Evolutionary conservation across 2,329 filamentous ascomycete genomes (phyloP).

Genomic region (Alternaria sp.): DNA sequence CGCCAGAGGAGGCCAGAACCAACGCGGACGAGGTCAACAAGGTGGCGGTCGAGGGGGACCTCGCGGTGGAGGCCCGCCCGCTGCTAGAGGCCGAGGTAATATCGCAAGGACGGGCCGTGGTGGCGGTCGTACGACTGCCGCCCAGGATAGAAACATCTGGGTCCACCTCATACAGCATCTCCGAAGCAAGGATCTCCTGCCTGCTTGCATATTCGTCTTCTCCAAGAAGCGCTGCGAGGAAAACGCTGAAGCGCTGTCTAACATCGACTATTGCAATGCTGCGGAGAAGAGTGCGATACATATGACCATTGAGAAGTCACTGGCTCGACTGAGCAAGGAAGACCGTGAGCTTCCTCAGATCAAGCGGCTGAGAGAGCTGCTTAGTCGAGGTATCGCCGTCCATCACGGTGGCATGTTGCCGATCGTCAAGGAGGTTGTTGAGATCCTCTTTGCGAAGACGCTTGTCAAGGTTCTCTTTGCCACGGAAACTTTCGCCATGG

Average conservation of each 20-base stretch:
- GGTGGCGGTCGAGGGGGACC: slow-evolving; percentile 55
- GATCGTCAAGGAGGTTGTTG: slow-evolving; percentile 97
- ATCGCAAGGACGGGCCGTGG: slow-evolving; percentile 88
- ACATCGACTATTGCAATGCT: slow-evolving; percentile 92
- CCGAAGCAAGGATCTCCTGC: slow-evolving; percentile 83
- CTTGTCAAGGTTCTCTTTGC: slow-evolving; percentile 97
- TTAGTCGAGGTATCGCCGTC: slow-evolving; percentile 89
- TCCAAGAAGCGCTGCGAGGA: slow-evolving; percentile 98
- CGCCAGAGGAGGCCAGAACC: slow-evolving; percentile 58
- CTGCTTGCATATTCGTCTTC: slow-evolving; percentile 97
- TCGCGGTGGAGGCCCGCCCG: slow-evolving; percentile 61
- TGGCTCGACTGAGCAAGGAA: slow-evolving; percentile 88
- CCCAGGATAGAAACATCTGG: slow-evolving; percentile 96
- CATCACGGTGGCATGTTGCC: slow-evolving; percentile 94
- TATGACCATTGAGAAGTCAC: slow-evolving; percentile 95
- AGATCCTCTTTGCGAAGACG: slow-evolving; percentile 93
- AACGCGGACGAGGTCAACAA: slow-evolving; percentile 56
- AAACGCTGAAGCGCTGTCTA: slow-evolving; percentile 92
- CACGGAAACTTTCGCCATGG: slow-evolving; percentile 99
- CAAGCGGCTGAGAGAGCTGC: slow-evolving; percentile 80
- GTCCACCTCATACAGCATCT: slow-evolving; percentile 93
- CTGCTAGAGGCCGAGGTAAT: slow-evolving; percentile 72
- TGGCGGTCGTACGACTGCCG: slow-evolving; percentile 84
- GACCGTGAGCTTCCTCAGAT: slow-evolving; percentile 93
- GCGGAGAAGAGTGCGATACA: slow-evolving; percentile 95